These are phyloP conservation scores for Dioszegia crocea DNA, from an alignment of 768 basidiomycete genomes.

Conservation along the genomic window DNA sequence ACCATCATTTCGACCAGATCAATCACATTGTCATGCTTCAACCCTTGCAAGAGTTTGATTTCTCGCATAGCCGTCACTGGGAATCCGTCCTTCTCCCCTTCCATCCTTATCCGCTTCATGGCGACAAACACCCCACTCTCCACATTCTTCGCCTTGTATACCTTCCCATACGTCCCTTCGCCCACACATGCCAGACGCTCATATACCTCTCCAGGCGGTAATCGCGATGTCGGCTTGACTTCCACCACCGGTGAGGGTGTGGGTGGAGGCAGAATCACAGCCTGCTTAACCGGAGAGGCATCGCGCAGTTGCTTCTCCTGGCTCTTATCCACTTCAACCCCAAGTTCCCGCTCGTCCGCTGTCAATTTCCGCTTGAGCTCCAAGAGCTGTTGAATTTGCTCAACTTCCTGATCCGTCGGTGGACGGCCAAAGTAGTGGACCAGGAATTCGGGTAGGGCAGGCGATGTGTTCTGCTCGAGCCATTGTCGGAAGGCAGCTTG, in stretches of 20 bases:
- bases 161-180: slow-evolving; percentile 97
- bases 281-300: not conserved
- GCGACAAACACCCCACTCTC: slow-evolving; percentile 75
- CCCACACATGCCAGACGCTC: slow-evolving; percentile 88
- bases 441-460: slow-evolving; percentile 30
- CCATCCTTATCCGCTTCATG: slow-evolving; percentile 95
- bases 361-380: slow-evolving; percentile 8
- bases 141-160: slow-evolving; percentile 87
- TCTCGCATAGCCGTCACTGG: slow-evolving; percentile 98
- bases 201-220: slow-evolving; percentile 53
- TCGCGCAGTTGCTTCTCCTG: not conserved
- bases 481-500: slow-evolving; percentile 36
- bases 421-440: slow-evolving; percentile 33
- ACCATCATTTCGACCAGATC: slow-evolving; percentile 97
- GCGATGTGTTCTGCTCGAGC: slow-evolving; percentile 20
- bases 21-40: slow-evolving; percentile 85
- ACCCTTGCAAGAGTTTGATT: slow-evolving; percentile 90
- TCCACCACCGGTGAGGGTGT: not conserved
- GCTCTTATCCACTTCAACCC: not conserved
- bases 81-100: slow-evolving; percentile 93
- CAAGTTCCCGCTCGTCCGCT: slow-evolving; percentile 12
- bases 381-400: slow-evolving; percentile 24
- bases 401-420: slow-evolving; percentile 20
- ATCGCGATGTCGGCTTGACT: not conserved
- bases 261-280: not conserved